A percentile compares a stretch with the other conserved stretches of the same genome.
phyloP scores from a whole-genome alignment of 495 filamentous ascomycete genomes.

The Penicillium waksmanii region DNA sequence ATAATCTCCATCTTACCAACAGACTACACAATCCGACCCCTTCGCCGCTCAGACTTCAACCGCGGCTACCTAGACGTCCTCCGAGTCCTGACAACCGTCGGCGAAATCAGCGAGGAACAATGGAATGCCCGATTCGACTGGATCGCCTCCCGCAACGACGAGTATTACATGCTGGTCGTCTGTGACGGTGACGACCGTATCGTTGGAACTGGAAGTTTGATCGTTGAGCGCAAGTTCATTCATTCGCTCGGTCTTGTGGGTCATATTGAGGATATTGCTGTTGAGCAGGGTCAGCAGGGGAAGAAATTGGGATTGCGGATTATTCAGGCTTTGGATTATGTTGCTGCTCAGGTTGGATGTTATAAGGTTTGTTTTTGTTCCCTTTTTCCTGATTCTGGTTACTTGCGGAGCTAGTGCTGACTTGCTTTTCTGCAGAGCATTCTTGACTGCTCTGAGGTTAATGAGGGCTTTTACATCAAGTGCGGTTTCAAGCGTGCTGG shows the following conservation, averaged over 20 bases:
- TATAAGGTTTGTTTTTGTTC: constrained; percentile 73
- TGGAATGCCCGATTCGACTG: constrained; percentile 84
- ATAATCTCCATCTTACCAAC: constrained; percentile 73
- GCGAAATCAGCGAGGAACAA: constrained; percentile 74
- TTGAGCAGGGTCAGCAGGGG: constrained; percentile 90
- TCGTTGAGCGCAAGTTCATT: constrained; percentile 70
- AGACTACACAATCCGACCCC: constrained; percentile 80
- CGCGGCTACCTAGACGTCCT: constrained; percentile 83
- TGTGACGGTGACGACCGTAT: constrained; percentile 70
- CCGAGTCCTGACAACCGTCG: constrained; percentile 88
- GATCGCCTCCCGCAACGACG: constrained; percentile 76
- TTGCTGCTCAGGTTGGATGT: constrained; percentile 82
- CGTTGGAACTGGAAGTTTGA: constrained; percentile 84
- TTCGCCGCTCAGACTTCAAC: constrained; percentile 77
- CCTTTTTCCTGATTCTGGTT: neutral
- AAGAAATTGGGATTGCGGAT: constrained; percentile 93
- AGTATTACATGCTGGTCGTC: constrained; percentile 85
- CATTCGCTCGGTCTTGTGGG: constrained; percentile 66
- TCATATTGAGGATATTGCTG: constrained; percentile 98
- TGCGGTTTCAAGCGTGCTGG: constrained; percentile 94
- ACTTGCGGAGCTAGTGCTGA: constrained; percentile 4
- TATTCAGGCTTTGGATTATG: constrained; percentile 90
- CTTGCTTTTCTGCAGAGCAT: constrained; percentile 53
- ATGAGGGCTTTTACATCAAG: constrained; percentile 98
- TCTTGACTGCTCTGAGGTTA: constrained; percentile 77